Percentiles rank a stretch among this genome's conserved stretches.
phyloP scores from a whole-genome alignment of 352 stramenopile genomes.

The Pythium monospermum region DNA sequence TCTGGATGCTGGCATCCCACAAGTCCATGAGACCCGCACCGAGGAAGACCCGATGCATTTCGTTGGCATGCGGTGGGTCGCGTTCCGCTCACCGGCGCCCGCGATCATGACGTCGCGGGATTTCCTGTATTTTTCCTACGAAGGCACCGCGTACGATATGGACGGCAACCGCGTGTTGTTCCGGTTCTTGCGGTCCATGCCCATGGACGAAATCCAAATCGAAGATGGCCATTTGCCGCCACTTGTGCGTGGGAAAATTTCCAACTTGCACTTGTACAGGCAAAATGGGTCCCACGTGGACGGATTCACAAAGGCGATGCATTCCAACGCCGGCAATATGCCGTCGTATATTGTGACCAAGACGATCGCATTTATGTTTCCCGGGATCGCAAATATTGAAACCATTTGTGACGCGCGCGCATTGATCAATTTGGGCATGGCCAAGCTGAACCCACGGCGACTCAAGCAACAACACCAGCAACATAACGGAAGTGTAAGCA shows the following conservation, averaged over 20 bases:
- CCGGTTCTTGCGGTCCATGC: slow-evolving; percentile 23
- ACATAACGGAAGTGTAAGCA: not conserved
- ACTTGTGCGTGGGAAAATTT: slow-evolving; percentile 32
- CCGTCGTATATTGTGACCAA: slow-evolving; percentile 29
- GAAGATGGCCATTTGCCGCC: slow-evolving; percentile 9
- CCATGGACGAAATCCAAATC: slow-evolving; percentile 28
- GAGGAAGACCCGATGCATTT: slow-evolving; percentile 37
- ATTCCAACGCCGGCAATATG: slow-evolving; percentile 27
- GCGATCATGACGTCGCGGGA: slow-evolving; percentile 28
- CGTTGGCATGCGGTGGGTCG: slow-evolving; percentile 38
- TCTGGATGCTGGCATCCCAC: slow-evolving; percentile 34
- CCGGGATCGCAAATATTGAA: slow-evolving; percentile 26
- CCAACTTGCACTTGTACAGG: slow-evolving; percentile 29
- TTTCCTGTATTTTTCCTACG: slow-evolving; percentile 35
- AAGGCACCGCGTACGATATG: slow-evolving; percentile 26
- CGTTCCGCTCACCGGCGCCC: slow-evolving; percentile 29
- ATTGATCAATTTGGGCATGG: slow-evolving; percentile 18
- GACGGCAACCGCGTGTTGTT: slow-evolving; percentile 30
- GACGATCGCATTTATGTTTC: slow-evolving; percentile 29
- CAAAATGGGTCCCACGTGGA: slow-evolving; percentile 28
- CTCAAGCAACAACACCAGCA: not conserved
- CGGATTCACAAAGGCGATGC: slow-evolving; percentile 24
- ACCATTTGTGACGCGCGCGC: slow-evolving; percentile 24
- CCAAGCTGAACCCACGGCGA: slow-evolving; percentile 13
- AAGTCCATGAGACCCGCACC: slow-evolving; percentile 23